Conservation (phyloP, 2,329 filamentous ascomycete species). For the Teratosphaeria zuluensis region DNA sequence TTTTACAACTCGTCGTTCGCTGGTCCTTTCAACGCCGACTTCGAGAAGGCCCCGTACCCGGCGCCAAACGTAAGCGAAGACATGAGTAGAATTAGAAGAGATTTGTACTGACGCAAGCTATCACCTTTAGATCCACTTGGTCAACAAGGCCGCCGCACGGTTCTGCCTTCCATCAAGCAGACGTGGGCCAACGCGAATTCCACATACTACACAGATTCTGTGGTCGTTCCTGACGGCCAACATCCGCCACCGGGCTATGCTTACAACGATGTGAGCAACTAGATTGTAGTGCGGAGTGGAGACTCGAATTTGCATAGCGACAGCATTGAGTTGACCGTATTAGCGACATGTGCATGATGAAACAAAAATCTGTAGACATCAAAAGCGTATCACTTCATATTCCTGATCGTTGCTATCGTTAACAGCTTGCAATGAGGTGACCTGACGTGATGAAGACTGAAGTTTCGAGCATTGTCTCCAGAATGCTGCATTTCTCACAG, state of each 20-base stretch:
- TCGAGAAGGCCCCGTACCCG: constrained; percentile 16
- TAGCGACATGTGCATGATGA: neutral
- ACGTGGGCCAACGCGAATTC: constrained; percentile 2
- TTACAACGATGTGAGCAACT: constrained; percentile 5
- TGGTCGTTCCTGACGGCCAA: constrained; percentile 25
- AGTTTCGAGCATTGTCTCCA: neutral
- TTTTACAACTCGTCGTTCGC: constrained; percentile 27
- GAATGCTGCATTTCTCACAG: neutral
- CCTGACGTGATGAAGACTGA: neutral
- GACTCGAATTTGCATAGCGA: neutral
- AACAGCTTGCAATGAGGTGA: too few relatives aligned
- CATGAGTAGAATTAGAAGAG: neutral
- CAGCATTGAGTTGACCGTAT: neutral
- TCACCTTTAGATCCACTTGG: constrained; percentile 13
- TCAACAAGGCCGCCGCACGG: constrained; percentile 15
- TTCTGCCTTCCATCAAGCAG: constrained; percentile 19
- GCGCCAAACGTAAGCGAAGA: constrained; percentile 15
- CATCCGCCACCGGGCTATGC: constrained; percentile 23
- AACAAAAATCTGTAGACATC: neutral
- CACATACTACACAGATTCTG: constrained; percentile 22
- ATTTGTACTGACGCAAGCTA: too few relatives aligned
- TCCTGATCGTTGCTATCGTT: neutral
- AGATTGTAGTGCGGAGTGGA: neutral
- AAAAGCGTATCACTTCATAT: neutral
- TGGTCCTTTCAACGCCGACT: constrained; percentile 23